Evolutionary conservation across 2,329 filamentous ascomycete genomes (phyloP), one percentile per base, ranked within the genome.

Genomic region (Diaporthe capsici): DNA sequence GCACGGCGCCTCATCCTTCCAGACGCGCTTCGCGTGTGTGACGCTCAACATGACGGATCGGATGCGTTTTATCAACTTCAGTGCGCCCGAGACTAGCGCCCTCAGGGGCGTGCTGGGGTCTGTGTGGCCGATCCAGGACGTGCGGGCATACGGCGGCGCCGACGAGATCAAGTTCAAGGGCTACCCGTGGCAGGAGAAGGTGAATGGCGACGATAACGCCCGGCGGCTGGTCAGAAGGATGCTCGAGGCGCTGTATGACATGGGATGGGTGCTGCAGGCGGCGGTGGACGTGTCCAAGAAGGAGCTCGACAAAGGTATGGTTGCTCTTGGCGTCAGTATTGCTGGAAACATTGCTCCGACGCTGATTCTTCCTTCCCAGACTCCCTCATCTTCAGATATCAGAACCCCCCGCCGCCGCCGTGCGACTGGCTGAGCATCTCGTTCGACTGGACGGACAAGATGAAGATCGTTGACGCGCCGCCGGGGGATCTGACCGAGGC

Each of bases 351-450:
- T 17, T 13, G 34, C 15, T 15, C 28, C 4, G 31, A 42, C 15
- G 34, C 65, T 55, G 31, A 70, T n/a, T 8, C 34, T 1, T 4
- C 34, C 20, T 25, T 28, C 8, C 17, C 22, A 78, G 84, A 85
- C 74, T 83, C 83, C 0, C 75, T 86, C 20, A 72, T 86, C 25
- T 85, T 86, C 74, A 78, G 84, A 3, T 79, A 83, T 44, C 84
- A 85, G 72, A 77, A 79, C 22, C 80, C 80, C 1, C 76, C 81
- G 0, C 85, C 84, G 0, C 81, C 82, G 12, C 78, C 76, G 9
- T 83, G 82, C 70, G 83, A 84, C 20, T 86, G 84, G 83, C 82
- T 83, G 20, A 77, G 80, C 53, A 82, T 86, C 42, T 81, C 80
- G 4, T 86, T 86, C 76, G 80, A 82, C 67, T 57, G 75, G 47